A percentile compares a stretch with the other conserved stretches of the same genome.
phyloP scores from a whole-genome alignment of 2,329 filamentous ascomycete genomes.

The Neocatenulostroma microsporum region DNA sequence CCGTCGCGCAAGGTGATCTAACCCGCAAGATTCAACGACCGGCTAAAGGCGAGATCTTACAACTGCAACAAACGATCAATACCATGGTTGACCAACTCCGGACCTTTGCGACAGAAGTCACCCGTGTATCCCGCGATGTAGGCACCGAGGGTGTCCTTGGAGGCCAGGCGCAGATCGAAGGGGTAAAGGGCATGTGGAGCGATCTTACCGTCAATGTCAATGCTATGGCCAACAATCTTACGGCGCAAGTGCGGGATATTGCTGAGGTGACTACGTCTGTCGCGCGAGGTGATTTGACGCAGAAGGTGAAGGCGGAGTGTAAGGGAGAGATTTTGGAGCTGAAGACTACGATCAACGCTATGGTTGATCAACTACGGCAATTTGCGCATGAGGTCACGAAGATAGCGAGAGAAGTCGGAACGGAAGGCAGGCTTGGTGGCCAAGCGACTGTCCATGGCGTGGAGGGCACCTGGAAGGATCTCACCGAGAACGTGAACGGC shows the following conservation, averaged over 20 bases:
- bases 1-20: slow-evolving; percentile 82
- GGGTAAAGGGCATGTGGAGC: slow-evolving; percentile 60
- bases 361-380: slow-evolving; percentile 47
- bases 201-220: slow-evolving; percentile 53
- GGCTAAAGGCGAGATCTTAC: slow-evolving; percentile 86
- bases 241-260: slow-evolving; percentile 47
- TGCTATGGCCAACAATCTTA: slow-evolving; percentile 48
- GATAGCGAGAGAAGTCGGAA: slow-evolving; percentile 46
- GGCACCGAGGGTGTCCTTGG: slow-evolving; percentile 57
- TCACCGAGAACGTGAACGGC: slow-evolving; percentile 48
- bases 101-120: slow-evolving; percentile 58
- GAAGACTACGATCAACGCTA: slow-evolving; percentile 46
- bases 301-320: slow-evolving; percentile 46
- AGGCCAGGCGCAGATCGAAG: slow-evolving; percentile 57
- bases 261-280: slow-evolving; percentile 47
- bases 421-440: slow-evolving; percentile 44
- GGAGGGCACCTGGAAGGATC: slow-evolving; percentile 47
- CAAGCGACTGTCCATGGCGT: slow-evolving; percentile 47
- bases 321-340: slow-evolving; percentile 46
- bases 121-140: slow-evolving; percentile 57
- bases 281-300: slow-evolving; percentile 44
- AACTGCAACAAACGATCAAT: slow-evolving; percentile 82
- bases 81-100: slow-evolving; percentile 61
- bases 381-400: slow-evolving; percentile 49
- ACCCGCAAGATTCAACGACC: slow-evolving; percentile 95